phyloP scores from a whole-genome alignment of 306 rosid genomes.

The Corylus americana region DNA sequence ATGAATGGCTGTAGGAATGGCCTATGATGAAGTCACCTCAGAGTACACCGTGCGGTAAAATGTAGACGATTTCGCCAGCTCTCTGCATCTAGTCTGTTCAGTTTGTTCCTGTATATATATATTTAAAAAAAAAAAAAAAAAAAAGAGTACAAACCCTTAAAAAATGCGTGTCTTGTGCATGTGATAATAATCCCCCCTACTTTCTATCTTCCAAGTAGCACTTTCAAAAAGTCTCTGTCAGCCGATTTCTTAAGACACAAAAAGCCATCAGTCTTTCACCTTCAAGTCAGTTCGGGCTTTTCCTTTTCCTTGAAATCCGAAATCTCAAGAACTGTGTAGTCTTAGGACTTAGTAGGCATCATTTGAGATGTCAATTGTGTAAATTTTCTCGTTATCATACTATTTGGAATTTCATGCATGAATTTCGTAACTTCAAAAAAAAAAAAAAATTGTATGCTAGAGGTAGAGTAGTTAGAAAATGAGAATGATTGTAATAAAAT shows the following conservation, averaged over 20 bases:
- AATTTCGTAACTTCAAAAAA: background rate
- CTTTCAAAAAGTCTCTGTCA: background rate
- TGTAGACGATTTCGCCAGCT: slow-evolving; percentile 17
- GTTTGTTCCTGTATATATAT: slow-evolving; percentile 16
- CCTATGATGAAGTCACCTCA: slow-evolving; percentile 25
- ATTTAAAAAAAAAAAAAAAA: too few relatives aligned
- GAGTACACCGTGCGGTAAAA: slow-evolving; percentile 36
- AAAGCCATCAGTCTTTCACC: background rate
- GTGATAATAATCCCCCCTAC: background rate
- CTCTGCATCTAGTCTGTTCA: slow-evolving; percentile 24
- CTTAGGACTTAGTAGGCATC: background rate
- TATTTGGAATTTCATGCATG: background rate
- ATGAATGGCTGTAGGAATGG: background rate
- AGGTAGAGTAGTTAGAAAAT: background rate
- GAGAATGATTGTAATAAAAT: background rate
- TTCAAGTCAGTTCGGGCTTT: background rate
- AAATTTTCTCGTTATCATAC: background rate
- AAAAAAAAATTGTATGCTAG: background rate
- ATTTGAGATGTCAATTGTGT: background rate
- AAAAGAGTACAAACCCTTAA: background rate
- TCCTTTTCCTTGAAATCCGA: background rate
- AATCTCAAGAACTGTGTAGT: background rate
- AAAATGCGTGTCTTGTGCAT: background rate
- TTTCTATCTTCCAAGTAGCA: background rate
- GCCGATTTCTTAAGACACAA: background rate